Base-by-base conservation (phyloP, 129 eudicot genomes). In the Lactuca saligna region DNA sequence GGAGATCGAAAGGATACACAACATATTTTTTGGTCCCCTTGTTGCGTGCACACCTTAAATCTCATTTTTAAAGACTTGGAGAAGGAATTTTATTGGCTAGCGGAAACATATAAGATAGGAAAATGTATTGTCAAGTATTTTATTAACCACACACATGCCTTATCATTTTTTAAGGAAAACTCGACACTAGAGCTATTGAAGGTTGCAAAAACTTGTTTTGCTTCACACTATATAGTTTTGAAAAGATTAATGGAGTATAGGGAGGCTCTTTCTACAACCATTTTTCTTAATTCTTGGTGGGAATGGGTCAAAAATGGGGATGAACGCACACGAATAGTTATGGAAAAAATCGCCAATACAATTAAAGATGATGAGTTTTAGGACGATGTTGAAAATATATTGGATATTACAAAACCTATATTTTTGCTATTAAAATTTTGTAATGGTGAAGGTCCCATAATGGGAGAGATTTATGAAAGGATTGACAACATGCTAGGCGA, bases 201-300 rank as follows among this genome's bases (percentile, higher is more conserved):
- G 51, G 29, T 62, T 17, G 42, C 39, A 38, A 38, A 62, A 17
- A 62, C 49, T 32, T 8, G 67, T 14, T 38, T 34, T 39, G 67
- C 31, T 5, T 46, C 16, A 11, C 67, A 62, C 4, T 62, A 62
- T 62, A 17, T 62, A 9, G 48, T 62, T 6, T 13, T 62, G 42
- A 46, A 62, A 15, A 54, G 71, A 25, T 31, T 66, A 46, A 12
- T 66, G 9, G 20, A 17, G n/a, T 55, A 29, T 50, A 51, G 72
- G 56, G 58, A 67, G 6, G 61, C 72, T 33, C 58, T 67, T 58
- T 29, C 63, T 11, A 67, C 58, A 38, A 67, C 42, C 5, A 67
- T 67, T 39, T 32, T 51, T 8, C 48, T 51, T 32, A 34, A 41
- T 51, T 25, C 29, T 25, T 25, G 1, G 2, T 1, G 29, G 29